Percentiles rank a stretch among this genome's conserved stretches.
phyloP scores from a whole-genome alignment of 768 basidiomycete genomes.

The Agrocybe chaxingu region DNA sequence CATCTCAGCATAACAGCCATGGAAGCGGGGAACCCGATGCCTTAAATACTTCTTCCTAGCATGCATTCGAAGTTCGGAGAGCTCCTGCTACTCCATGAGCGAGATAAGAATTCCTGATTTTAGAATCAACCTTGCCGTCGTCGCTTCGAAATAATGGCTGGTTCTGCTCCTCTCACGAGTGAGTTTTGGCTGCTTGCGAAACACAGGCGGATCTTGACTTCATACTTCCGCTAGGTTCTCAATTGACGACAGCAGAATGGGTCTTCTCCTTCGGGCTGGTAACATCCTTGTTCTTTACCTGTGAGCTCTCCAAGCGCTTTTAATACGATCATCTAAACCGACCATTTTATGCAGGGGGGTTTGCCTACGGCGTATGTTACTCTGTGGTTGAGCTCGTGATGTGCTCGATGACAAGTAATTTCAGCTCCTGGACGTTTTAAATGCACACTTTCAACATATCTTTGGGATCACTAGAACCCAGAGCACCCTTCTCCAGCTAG shows the following conservation, averaged over 20 bases:
- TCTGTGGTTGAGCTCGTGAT: not conserved
- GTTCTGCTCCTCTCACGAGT: conserved; percentile 17
- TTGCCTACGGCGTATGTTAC: conserved; percentile 56
- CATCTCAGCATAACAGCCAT: not conserved
- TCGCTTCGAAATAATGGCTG: not conserved
- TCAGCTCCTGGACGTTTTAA: conserved; percentile 64
- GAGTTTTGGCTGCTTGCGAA: not conserved
- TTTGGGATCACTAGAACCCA: conserved; percentile 67
- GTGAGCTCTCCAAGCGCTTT: conserved; percentile 28
- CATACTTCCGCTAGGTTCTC: conserved; percentile 27
- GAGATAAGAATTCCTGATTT: not conserved
- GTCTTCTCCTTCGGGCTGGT: conserved; percentile 63
- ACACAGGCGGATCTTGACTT: not conserved
- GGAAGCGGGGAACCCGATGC: not conserved
- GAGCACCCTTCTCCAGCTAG: conserved; percentile 72
- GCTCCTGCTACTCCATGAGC: not conserved
- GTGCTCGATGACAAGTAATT: not conserved
- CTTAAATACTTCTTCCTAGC: too few relatives aligned
- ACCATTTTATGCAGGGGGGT: conserved; percentile 43
- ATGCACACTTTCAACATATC: conserved; percentile 70
- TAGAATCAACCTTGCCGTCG: not conserved
- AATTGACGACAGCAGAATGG: conserved; percentile 45
- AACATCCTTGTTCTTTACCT: conserved; percentile 75
- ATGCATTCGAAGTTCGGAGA: not conserved
- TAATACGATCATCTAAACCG: not conserved